Evolutionary conservation across 768 basidiomycete species (phyloP), one percentile per base, ranked within the genome.

Genomic region (Termitomyces eurrhizus): DNA sequence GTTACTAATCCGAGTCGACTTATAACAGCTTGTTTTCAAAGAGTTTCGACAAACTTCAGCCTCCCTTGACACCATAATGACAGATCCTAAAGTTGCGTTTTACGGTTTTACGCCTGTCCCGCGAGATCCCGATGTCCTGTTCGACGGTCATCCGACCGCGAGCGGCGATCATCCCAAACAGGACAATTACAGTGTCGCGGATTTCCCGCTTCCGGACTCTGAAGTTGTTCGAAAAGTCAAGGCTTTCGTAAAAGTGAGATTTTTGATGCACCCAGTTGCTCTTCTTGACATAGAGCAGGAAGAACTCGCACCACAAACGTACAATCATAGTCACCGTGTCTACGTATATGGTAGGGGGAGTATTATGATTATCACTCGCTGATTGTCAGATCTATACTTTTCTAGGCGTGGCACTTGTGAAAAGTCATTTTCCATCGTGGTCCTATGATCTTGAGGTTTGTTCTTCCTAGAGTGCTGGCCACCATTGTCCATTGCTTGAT

Each of bases 21-120:
- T 33, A 55, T 21, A 41, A 42, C 26, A 29, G 13, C 18, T 36
- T 44, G 42, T 21, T 35, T n/a, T 45, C 18, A 6, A 18, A 49
- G 45, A 46, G 45, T 6, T 46, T 6, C 21, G 52, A 33, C 7
- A n/a, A 35, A 16, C 21, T 58, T n/a, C 14, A 51, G 16, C 26
- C 4, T 39, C 48, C 24, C 18, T 29, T 52, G 42, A 42, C 48
- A 16, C 54, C 32, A 70, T 70, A 66, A 32, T 70, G 68, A 26
- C 65, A 35, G 66, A 71, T 59, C 63, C 66, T 37, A 69, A 67
- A 52, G 52, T 77, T 46, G 59, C 64, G 36, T 73, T 75, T 62
- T 83, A 81, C 61, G 82, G 82, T 13, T 83, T 79, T 62, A 77
- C 76, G 3, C 75, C 81, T 41, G 78, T 83, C 44, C 73, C 78